Evolutionary conservation across 768 basidiomycete genomes (phyloP), one percentile per base, ranked within the genome.

Genomic region (Auriscalpium microsporum): DNA sequence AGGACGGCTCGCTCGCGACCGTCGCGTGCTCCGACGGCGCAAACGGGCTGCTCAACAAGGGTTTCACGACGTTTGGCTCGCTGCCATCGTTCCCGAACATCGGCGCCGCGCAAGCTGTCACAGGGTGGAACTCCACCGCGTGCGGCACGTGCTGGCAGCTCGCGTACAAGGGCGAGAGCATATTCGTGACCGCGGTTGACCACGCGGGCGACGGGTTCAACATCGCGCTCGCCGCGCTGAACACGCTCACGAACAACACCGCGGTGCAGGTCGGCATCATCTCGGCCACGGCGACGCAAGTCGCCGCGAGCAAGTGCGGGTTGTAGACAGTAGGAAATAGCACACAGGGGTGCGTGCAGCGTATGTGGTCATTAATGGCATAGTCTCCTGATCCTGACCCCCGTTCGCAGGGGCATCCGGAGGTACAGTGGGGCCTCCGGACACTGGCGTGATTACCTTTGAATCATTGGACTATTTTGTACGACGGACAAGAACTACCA

Each of bases 261-360:
- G 83, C 76, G 0, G 70, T 65, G 44, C 62, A 72, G 37, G 17
- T 19, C 10, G 44, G 54, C 6, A 35, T 40, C 17, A 35, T 56
- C 13, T 37, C 44, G 44, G 55, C 35, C 28, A 56, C 50, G 14
- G 23, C 45, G 9, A 48, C 16, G 38, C 44, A 45, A 28, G 35
- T 56, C 34, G 33, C n/a, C 16, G 33, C 17, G 23, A 13, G 35
- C 36, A 11, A 17, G 50, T 86, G 85, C 62, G 81, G 81, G 19
- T 65, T 82, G 56, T 74, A 62, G 68, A 7, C 28, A 4, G 28
- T 28, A 28, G 28, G 28, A 28, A 4, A 28, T 28, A 28, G 28
- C 28, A 28, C 28, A 55, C 9, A 19, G 16, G 19, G 53, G 55
- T 48, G 48, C 47, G n/a, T n/a, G n/a, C n/a, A n/a, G n/a, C n/a